Conservation (phyloP, 2,329 filamentous ascomycete genomes). For the Thelonectria discophora region DNA sequence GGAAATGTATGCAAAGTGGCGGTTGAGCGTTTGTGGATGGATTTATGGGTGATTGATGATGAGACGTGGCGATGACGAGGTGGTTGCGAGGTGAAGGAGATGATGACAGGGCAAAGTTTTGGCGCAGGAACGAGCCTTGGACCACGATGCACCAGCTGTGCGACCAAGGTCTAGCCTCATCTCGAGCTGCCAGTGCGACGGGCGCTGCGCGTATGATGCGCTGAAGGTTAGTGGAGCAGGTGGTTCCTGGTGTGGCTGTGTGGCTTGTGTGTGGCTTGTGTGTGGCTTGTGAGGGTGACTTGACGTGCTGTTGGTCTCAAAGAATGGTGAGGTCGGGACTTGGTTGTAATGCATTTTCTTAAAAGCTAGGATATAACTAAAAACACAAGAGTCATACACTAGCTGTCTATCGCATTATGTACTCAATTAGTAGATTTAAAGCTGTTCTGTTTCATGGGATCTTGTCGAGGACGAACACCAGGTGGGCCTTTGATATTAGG, state of each 20-base stretch:
- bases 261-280: not conserved
- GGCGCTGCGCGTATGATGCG: slow-evolving; percentile 38
- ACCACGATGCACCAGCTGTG: slow-evolving; percentile 25
- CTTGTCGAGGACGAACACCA: no score
- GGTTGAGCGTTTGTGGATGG: slow-evolving; percentile 6
- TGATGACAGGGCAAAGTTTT: slow-evolving; percentile 10
- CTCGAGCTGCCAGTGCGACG: slow-evolving; percentile 16
- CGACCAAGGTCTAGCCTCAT: slow-evolving; percentile 32
- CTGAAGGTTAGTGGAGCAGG: slow-evolving; percentile 28
- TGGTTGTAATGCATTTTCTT: no score
- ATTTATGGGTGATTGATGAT: slow-evolving; percentile 21
- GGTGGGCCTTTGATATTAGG: no score
- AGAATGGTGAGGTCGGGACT: no score
- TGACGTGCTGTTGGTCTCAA: no score
- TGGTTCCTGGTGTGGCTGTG: slow-evolving; percentile 23
- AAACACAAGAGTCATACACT: no score
- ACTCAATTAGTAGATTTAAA: no score
- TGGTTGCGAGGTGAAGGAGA: slow-evolving; percentile 27
- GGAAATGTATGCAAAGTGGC: slow-evolving; percentile 4
- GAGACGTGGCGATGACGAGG: slow-evolving; percentile 27
- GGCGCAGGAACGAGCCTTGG: slow-evolving; percentile 9
- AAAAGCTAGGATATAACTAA: no score
- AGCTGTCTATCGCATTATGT: no score
- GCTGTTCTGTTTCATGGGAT: no score
- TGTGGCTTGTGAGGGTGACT: not conserved